Evolutionary conservation across 1,284 basidiomycete genomes (phyloP).

Genomic region (Phaffia rhodozyma): DNA sequence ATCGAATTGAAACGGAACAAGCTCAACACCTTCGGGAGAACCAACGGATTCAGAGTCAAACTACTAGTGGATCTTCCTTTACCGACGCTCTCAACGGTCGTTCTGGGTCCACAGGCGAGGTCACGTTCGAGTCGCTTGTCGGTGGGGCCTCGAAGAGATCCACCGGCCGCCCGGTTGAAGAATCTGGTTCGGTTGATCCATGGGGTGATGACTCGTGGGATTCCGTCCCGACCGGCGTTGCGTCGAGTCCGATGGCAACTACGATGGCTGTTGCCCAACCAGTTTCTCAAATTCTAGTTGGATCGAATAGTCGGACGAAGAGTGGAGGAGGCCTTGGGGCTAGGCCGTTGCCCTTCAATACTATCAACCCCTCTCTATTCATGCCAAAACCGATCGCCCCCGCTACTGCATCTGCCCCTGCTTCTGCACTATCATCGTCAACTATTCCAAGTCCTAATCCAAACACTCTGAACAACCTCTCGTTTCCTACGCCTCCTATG

Average conservation of each 20-base stretch:
- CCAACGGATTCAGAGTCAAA: conserved; percentile 33
- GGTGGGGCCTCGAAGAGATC: conserved; percentile 15
- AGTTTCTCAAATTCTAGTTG: no score
- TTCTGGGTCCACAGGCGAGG: conserved; percentile 27
- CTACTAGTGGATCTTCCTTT: conserved; percentile 16
- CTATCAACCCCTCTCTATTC: background rate
- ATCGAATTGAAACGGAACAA: conserved; percentile 26
- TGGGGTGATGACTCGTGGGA: conserved; percentile 32
- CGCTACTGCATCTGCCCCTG: background rate
- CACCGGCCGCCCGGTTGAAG: background rate
- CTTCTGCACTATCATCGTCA: conserved; percentile 2
- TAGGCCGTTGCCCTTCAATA: background rate
- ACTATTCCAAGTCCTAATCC: no score
- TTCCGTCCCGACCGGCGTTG: background rate
- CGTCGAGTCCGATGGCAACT: no score
- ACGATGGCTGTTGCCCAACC: no score
- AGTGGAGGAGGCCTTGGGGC: background rate
- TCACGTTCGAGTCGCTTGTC: conserved; percentile 36
- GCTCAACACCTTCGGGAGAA: conserved; percentile 34
- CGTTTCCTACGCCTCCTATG: background rate
- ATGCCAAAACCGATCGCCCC: no score
- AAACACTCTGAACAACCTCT: background rate
- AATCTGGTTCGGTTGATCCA: conserved; percentile 21
- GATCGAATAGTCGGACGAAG: no score
- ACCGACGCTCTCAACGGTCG: conserved; percentile 17